These are phyloP conservation scores for Phytophthora niederhauseri DNA, from an alignment of 352 stramenopile genomes.

Conservation along the genomic window DNA sequence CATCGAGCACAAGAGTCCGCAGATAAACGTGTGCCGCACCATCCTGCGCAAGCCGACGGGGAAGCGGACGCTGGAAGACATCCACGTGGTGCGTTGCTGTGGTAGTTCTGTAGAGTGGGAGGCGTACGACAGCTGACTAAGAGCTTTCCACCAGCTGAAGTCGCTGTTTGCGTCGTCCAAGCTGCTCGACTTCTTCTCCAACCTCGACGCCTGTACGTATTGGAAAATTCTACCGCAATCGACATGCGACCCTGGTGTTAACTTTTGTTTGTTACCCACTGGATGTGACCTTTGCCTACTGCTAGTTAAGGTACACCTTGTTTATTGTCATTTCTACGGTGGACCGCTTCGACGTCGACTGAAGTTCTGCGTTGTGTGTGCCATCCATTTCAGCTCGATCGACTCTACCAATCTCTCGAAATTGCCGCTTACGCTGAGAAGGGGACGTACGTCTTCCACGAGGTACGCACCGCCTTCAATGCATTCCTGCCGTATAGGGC, in stretches of 20 bases:
- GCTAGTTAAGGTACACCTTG: conserved; percentile 39
- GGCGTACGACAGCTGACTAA: neutral
- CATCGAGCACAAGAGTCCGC: conserved; percentile 51
- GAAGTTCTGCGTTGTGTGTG: conserved; percentile 4
- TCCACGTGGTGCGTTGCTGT: conserved; percentile 53
- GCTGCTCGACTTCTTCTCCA: conserved; percentile 82
- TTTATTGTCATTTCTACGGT: neutral
- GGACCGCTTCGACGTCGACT: neutral
- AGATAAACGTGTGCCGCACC: conserved; percentile 56
- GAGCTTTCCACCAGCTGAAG: conserved; percentile 58
- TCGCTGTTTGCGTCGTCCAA: conserved; percentile 73
- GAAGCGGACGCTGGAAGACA: conserved; percentile 71
- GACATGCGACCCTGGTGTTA: no score
- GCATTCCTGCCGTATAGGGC: neutral
- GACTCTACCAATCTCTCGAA: conserved; percentile 79
- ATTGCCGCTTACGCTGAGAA: conserved; percentile 51
- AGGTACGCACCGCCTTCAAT: conserved; percentile 34
- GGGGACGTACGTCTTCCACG: conserved; percentile 61
- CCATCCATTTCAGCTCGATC: conserved; percentile 55
- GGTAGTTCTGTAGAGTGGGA: no score
- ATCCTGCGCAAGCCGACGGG: conserved; percentile 62
- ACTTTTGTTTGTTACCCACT: neutral
- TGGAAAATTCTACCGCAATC: neutral
- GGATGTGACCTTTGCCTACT: neutral
- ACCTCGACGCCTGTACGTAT: conserved; percentile 74